These are phyloP conservation scores for Xylaria sp. DNA, from an alignment of 2,329 filamentous ascomycete species.

Conservation along the genomic window DNA sequence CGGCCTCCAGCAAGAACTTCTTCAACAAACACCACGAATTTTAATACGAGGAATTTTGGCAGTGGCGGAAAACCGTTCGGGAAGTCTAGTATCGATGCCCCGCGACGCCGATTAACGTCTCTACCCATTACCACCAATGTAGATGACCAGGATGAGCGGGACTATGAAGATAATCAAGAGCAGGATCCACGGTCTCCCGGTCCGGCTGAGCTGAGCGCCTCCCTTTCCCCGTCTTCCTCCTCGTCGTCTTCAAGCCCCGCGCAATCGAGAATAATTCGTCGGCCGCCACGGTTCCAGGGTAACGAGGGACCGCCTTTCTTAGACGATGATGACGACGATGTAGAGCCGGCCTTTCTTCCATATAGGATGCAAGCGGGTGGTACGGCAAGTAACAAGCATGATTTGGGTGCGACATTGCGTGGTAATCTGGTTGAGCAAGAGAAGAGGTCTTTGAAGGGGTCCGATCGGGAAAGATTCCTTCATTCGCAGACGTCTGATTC, in stretches of 20 bases:
- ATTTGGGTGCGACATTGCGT: slow-evolving; percentile 49
- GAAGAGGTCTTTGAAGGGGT: slow-evolving; percentile 32
- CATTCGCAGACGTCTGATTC: slow-evolving; percentile 59
- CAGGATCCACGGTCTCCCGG: slow-evolving; percentile 40
- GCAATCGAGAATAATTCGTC: slow-evolving; percentile 55
- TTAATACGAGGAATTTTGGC: slow-evolving; percentile 34
- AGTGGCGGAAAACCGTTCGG: slow-evolving; percentile 31
- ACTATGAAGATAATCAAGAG: slow-evolving; percentile 30
- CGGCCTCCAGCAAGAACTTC: slow-evolving; percentile 45
- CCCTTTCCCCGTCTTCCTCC: slow-evolving; percentile 29
- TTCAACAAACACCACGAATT: slow-evolving; percentile 42
- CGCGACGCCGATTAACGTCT: slow-evolving; percentile 42
- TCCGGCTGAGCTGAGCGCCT: slow-evolving; percentile 36
- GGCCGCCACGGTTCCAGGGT: slow-evolving; percentile 48
- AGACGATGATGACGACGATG: slow-evolving; percentile 50
- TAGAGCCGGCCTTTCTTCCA: slow-evolving; percentile 52
- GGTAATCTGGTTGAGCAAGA: slow-evolving; percentile 38
- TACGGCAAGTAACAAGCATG: slow-evolving; percentile 32
- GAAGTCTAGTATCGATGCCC: slow-evolving; percentile 28
- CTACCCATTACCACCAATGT: slow-evolving; percentile 36
- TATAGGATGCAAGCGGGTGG: slow-evolving; percentile 34
- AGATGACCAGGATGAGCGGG: slow-evolving; percentile 31
- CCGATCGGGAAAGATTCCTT: slow-evolving; percentile 32
- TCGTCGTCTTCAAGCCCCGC: slow-evolving; percentile 44
- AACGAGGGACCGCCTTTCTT: slow-evolving; percentile 35